A percentile compares a stretch with the other conserved stretches of the same genome.
phyloP scores from a whole-genome alignment of 257 asterid genomes.

The Plectranthus barbatus region DNA sequence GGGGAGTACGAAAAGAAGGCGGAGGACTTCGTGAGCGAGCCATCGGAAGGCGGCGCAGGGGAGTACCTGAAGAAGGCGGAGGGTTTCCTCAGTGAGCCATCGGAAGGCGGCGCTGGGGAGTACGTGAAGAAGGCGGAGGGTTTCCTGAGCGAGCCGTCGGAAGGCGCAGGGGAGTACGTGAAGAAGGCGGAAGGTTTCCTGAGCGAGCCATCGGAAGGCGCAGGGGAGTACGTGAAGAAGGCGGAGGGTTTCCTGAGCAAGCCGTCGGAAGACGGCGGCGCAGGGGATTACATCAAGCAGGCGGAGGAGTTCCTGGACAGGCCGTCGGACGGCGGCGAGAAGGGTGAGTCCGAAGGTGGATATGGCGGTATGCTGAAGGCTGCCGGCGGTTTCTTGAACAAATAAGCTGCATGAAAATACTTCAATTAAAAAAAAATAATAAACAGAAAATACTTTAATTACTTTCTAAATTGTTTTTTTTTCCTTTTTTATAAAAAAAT shows the following conservation, averaged over 20 bases:
- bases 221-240: conserved; percentile 1
- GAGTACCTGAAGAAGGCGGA: no score
- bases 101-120: no score
- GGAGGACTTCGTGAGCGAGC: no score
- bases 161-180: conserved; percentile 13
- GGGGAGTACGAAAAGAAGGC: no score
- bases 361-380: conserved; percentile 30
- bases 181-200: conserved; percentile 26
- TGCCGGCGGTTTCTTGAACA: conserved; percentile 49
- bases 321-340: conserved; percentile 7
- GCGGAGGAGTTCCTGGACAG: conserved; percentile 5
- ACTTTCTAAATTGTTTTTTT: neutral
- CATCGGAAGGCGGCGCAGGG: no score
- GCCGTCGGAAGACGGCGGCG: neutral
- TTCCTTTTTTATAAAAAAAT: no score
- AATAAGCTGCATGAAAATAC: no score
- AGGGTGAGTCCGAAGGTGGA: conserved; percentile 26
- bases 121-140: conserved; percentile 9
- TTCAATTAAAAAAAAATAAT: no score
- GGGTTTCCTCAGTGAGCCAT: no score
- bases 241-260: neutral
- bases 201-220: conserved; percentile 7
- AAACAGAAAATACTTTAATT: neutral
- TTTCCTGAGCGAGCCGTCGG: neutral
- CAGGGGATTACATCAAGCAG: neutral